Evolutionary conservation across 805 yeast species (phyloP).

Genomic region (Ogataea zsoltii): DNA sequence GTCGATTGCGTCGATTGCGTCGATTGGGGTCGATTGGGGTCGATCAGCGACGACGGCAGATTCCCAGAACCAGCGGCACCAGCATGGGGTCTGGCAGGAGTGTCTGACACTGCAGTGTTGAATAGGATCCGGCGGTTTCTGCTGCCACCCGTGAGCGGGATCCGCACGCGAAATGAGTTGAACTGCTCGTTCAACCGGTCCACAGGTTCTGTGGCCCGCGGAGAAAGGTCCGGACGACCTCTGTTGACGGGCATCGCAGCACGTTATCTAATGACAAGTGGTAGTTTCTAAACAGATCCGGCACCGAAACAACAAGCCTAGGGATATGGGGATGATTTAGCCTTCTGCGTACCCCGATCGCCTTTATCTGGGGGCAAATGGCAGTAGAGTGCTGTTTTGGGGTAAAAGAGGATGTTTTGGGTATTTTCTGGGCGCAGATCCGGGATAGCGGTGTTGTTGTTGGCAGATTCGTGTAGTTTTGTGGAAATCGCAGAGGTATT

Average conservation of each 20-base stretch:
- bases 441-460: no score
- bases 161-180: constrained; percentile 20
- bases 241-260: constrained; percentile 10
- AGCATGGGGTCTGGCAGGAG: not conserved
- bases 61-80: not conserved
- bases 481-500: not conserved
- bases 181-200: constrained; percentile 21
- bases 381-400: not conserved
- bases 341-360: not conserved
- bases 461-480: no score
- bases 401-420: not conserved
- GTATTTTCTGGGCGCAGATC: not conserved
- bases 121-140: constrained; percentile 12
- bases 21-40: not conserved
- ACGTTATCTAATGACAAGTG: no score
- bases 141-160: constrained; percentile 15
- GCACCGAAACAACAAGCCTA: no score
- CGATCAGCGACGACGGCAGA: constrained; percentile 4
- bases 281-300: no score
- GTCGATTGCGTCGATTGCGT: constrained; percentile 2
- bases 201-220: constrained; percentile 8
- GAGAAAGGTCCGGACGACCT: not conserved
- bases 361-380: not conserved
- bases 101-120: not conserved
- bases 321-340: no score